Conservation (phyloP, 495 filamentous ascomycete genomes). For the Penicillium roqueforti region DNA sequence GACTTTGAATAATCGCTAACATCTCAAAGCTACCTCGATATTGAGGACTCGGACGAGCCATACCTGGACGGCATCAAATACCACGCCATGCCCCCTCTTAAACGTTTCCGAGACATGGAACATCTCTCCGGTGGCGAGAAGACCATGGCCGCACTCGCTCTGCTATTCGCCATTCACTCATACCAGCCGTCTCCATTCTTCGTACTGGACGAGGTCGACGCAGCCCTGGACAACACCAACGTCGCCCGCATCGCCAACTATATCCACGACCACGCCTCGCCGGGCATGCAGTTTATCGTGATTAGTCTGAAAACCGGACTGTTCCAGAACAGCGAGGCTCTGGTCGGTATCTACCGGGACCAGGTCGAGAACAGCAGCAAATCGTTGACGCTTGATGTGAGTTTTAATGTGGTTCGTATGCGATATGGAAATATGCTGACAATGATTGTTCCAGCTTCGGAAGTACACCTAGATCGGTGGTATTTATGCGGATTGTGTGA, state of each 20-base stretch:
- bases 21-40: conserved; percentile 68
- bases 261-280: conserved; percentile 86
- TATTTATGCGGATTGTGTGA: conserved; percentile 17
- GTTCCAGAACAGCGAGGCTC: conserved; percentile 88
- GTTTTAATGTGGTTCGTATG: conserved; percentile 30
- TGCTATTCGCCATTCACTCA: conserved; percentile 92
- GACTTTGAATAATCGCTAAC: background rate
- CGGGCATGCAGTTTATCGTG: conserved; percentile 98
- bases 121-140: conserved; percentile 96
- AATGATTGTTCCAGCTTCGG: conserved; percentile 31
- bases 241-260: conserved; percentile 93
- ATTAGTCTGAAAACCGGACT: conserved; percentile 91
- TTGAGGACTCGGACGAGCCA: conserved; percentile 84
- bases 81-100: conserved; percentile 96
- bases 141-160: conserved; percentile 94
- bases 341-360: conserved; percentile 94
- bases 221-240: conserved; percentile 94
- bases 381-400: conserved; percentile 91
- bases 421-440: background rate
- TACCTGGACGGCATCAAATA: conserved; percentile 95
- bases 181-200: conserved; percentile 96
- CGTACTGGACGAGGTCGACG: conserved; percentile 97
- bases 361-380: conserved; percentile 86
- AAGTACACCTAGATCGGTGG: conserved; percentile 39
- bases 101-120: conserved; percentile 99